Conservation (phyloP, 306 rosid genomes). For the apple (Malus domestica) region DNA sequence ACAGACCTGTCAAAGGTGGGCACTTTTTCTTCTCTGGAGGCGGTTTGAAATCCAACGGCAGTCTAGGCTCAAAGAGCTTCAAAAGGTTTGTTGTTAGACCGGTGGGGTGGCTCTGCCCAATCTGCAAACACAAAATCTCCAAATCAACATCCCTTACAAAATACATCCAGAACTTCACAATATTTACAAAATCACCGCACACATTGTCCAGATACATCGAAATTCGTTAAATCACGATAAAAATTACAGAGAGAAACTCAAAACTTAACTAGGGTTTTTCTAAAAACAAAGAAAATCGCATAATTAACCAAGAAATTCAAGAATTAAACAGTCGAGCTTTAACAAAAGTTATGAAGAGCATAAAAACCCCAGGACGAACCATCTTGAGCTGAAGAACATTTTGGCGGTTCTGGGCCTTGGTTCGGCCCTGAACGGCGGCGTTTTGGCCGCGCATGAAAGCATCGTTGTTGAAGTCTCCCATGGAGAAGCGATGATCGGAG, state of each 20-base stretch:
- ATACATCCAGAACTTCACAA: neutral
- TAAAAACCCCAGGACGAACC: conserved; percentile 27
- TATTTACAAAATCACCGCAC: neutral
- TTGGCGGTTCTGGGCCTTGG: conserved; percentile 97
- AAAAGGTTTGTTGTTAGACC: conserved; percentile 81
- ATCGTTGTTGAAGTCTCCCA: conserved; percentile 72
- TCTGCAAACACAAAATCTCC: conserved; percentile 39
- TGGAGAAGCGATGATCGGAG: conserved; percentile 31
- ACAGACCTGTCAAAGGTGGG: conserved; percentile 70
- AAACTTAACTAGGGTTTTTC: neutral
- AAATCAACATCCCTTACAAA: neutral
- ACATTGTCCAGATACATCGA: neutral
- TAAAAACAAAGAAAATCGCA: neutral
- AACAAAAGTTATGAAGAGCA: neutral
- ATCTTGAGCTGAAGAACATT: conserved; percentile 95
- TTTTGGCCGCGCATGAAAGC: conserved; percentile 91
- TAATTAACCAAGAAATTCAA: neutral
- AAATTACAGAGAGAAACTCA: neutral
- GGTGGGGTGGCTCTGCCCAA: conserved; percentile 98
- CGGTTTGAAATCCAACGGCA: conserved; percentile 85
- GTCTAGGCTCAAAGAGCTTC: conserved; percentile 98
- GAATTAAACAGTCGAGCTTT: neutral
- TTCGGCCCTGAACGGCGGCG: conserved; percentile 97
- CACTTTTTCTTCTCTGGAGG: conserved; percentile 96
- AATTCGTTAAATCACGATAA: neutral